Base-by-base conservation (phyloP, 768 basidiomycete genomes). In the Termitomyces bulborhizus region DNA sequence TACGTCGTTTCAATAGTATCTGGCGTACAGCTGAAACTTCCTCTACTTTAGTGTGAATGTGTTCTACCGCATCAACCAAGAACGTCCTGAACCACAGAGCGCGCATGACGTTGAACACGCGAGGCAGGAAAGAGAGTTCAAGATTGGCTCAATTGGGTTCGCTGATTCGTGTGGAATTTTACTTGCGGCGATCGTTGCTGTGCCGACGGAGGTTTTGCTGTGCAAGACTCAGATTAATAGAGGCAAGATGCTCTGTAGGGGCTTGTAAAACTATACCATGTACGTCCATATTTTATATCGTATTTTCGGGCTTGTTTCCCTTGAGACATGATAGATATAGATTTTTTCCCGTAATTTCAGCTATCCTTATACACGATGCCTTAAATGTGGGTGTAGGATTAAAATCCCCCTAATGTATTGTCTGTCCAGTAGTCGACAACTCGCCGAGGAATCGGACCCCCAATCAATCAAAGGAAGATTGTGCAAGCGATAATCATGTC, bases 121-220 rank as follows among this genome's bases (percentile, higher is more conserved):
- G 27, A 77, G 80, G 64, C 90, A 93, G 66, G 88, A 89, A 64
- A 79, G 84, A 44, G 93, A 94, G 71, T 94, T 93, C 72, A 85
- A 84, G 76, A 95, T 96, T 52, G 92, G 92, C 6, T 88, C 88
- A 3, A 85, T 96, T 44, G 93, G 93, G 1, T 86, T 94, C 56
- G 77, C 90, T 6, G 93, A 95, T 66, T 87, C 86, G 27, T 76
- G 81, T 15, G 92, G 92, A 0, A 92, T 84, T 46, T 66, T 85
- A 18, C 64, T 81, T 45, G 88, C 88, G 9, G 80, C 82, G 21
- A 62, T 89, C 8, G 62, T 88, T 13, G 82, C 88, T 6, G 82
- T 88, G 42, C 88, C 88, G 29, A 86, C 82, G 13, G 92, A 94
- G 69, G 63, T 94, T 3, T 76, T 73, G 57, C 76, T 94, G n/a